Evolutionary conservation across 2,329 filamentous ascomycete species (phyloP).

Genomic region (Epichloe coenophiala): DNA sequence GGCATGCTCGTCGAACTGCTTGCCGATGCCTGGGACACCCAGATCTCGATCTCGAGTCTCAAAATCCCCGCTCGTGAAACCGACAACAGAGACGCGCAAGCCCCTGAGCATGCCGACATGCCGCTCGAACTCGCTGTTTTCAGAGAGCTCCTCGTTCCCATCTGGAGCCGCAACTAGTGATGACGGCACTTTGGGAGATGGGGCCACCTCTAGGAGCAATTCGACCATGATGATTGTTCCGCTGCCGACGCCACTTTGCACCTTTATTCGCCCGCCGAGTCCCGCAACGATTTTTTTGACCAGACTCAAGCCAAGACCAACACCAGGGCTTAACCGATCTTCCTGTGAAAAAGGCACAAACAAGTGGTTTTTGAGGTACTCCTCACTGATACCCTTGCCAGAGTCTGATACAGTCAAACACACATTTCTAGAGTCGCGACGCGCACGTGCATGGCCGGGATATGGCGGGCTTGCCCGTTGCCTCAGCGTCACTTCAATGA

Average conservation of each 20-base stretch:
- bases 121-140: slow-evolving; percentile 10
- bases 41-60: not conserved
- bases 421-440: slow-evolving; percentile 8
- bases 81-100: slow-evolving; percentile 15
- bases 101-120: slow-evolving; percentile 17
- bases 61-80: slow-evolving; percentile 8
- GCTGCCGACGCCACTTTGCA: slow-evolving; percentile 30
- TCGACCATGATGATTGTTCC: slow-evolving; percentile 24
- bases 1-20: slow-evolving; percentile 1
- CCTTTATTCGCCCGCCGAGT: slow-evolving; percentile 43
- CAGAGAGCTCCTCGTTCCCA: not conserved
- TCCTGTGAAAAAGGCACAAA: slow-evolving; percentile 56
- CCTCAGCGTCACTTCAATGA: slow-evolving; percentile 13
- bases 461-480: slow-evolving; percentile 10
- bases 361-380: slow-evolving; percentile 45
- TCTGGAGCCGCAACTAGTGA: not conserved
- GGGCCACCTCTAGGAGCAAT: slow-evolving; percentile 13
- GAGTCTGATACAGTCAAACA: slow-evolving; percentile 45
- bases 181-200: not conserved
- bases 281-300: slow-evolving; percentile 46
- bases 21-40: not conserved
- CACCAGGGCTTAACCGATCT: slow-evolving; percentile 43
- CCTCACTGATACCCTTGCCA: slow-evolving; percentile 49
- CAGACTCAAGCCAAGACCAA: slow-evolving; percentile 52
- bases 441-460: not conserved